phyloP scores from a whole-genome alignment of 768 basidiomycete genomes.

The Lentinula edodes region DNA sequence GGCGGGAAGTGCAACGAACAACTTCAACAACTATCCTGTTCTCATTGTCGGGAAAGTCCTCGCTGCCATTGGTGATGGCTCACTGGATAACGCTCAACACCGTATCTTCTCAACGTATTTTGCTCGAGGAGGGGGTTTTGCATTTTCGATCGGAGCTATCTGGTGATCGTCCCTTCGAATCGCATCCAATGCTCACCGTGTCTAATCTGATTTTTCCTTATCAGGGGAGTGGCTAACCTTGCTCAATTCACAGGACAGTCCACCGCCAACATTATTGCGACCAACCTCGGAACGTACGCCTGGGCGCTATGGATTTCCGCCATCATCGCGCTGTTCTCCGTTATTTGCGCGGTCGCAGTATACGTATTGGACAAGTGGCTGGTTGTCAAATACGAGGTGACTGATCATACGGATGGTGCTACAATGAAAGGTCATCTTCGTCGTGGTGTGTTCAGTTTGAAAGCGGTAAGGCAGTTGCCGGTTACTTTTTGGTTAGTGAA shows the following conservation, averaged over 20 bases:
- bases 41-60: constrained; percentile 32
- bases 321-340: constrained; percentile 30
- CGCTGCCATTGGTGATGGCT: constrained; percentile 24
- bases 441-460: constrained; percentile 23
- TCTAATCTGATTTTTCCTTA: not conserved
- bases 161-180: constrained; percentile 17
- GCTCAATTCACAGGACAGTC: constrained; percentile 35
- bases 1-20: constrained; percentile 32
- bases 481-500: constrained; percentile 31
- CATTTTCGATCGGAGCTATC: constrained; percentile 30
- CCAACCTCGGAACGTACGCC: constrained; percentile 30
- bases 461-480: constrained; percentile 26
- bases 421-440: constrained; percentile 19
- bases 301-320: constrained; percentile 39
- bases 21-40: constrained; percentile 31
- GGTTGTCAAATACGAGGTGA: constrained; percentile 26
- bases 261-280: constrained; percentile 34
- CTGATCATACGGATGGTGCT: constrained; percentile 29
- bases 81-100: constrained; percentile 37
- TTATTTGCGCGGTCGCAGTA: constrained; percentile 29
- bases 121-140: constrained; percentile 34
- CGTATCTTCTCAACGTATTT: constrained; percentile 39
- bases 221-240: constrained; percentile 32
- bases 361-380: constrained; percentile 32
- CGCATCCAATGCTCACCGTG: not conserved